phyloP scores from a whole-genome alignment of 345 rosid species.

The Raphanus sativus region DNA sequence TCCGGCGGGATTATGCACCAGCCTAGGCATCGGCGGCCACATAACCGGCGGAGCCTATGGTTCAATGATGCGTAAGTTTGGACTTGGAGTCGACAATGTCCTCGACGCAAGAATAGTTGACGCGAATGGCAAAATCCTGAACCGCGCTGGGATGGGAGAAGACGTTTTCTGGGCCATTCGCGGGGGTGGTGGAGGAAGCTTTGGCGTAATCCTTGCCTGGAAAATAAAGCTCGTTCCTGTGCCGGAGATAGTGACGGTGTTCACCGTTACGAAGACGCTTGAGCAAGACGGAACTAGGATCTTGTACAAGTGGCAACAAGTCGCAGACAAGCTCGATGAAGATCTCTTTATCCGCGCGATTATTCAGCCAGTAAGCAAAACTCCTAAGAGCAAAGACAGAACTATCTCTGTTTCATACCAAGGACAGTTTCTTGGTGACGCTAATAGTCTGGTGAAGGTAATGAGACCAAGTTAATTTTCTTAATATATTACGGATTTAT shows the following conservation, averaged over 20 bases:
- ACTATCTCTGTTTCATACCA: conserved; percentile 46
- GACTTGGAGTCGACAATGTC: conserved; percentile 78
- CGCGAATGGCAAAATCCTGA: conserved; percentile 51
- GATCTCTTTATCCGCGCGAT: conserved; percentile 58
- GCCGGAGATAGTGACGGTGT: conserved; percentile 58
- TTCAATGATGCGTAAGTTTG: conserved; percentile 71
- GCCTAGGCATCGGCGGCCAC: conserved; percentile 67
- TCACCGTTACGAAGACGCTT: conserved; percentile 48
- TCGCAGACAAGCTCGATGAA: conserved; percentile 54
- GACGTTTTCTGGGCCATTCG: conserved; percentile 74
- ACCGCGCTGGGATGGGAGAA: conserved; percentile 67
- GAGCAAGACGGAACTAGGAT: conserved; percentile 49
- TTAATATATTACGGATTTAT: not conserved
- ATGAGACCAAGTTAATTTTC: not conserved
- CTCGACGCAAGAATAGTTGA: conserved; percentile 64
- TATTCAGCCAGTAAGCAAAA: conserved; percentile 37
- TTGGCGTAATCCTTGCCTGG: conserved; percentile 64
- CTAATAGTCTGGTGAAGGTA: conserved; percentile 41
- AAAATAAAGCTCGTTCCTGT: conserved; percentile 66
- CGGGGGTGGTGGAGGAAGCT: conserved; percentile 75
- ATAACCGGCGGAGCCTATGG: conserved; percentile 71
- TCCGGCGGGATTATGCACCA: conserved; percentile 67
- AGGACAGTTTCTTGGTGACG: conserved; percentile 52
- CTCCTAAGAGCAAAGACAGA: conserved; percentile 32
- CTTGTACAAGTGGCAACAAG: conserved; percentile 57